Base-by-base conservation (phyloP, 352 stramenopile species). In the Phytophthora chlamydospora region DNA sequence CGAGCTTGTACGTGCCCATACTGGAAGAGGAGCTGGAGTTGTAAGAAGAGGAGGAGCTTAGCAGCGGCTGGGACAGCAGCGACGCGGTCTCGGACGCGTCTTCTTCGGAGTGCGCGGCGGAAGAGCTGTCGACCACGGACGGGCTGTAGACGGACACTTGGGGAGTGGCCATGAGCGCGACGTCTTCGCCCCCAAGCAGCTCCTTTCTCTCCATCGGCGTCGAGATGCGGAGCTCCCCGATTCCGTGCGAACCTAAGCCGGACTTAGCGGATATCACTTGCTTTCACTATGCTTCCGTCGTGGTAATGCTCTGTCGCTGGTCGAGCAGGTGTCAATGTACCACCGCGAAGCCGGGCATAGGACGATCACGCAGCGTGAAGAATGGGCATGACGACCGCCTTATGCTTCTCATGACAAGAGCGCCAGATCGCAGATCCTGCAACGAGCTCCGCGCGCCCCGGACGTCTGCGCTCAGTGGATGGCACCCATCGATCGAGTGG, bases 31-130 rank as follows among this genome's bases (percentile, higher is more conserved):
- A 56, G 3, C n/a, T 10, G 36, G 44, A 34, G 17, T 43, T 46
- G 24, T 29, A 29, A 6, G 24, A 29, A 29, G 24, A 29, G 27
- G 49, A 16, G 5, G 36, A 57, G 17, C 33, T 46, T 12, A 73
- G 43, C 8, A 73, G 43, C 33, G 67, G 57, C 59, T 65, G 57
- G 27, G 62, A 76, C 34, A 73, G 48, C 38, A 72, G 62, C 40
- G 52, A 69, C 62, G 46, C 56, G 33, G 62, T 69, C 48, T 64
- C 65, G 29, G 19, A 24, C 5, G 29, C 39, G 53, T 74, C 61
- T 38, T 64, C 55, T 42, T 62, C 48, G 43, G 34, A 62, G 42
- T 55, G 40, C 44, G 48, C 62, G 58, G 44, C 43, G 44, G 29
- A 21, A 29, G 40, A 16, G 32, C 17, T 56, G 40, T n/a, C 16